Conservation (phyloP, 78 protist genomes). For the Speleostelium caveatum region DNA sequence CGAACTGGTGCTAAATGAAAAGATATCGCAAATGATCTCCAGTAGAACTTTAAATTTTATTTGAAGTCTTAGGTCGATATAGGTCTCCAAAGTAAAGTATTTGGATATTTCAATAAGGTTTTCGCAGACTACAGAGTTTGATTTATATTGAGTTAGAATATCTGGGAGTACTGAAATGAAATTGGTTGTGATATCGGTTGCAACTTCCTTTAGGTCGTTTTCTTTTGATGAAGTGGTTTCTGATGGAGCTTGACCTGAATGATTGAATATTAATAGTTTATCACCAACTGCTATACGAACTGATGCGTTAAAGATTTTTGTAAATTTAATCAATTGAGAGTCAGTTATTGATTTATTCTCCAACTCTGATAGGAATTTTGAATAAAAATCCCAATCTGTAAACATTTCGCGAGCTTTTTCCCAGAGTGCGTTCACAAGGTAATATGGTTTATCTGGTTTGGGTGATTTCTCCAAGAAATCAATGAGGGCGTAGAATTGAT, state of each 20-base stretch:
- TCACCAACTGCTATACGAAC: slow-evolving; percentile 34
- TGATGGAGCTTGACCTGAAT: neutral
- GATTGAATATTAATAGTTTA: neutral
- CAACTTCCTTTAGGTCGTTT: neutral
- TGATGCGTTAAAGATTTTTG: slow-evolving; percentile 14
- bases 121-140: neutral
- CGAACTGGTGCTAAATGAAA: neutral
- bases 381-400: slow-evolving; percentile 49
- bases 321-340: neutral
- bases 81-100: slow-evolving; percentile 40
- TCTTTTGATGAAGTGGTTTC: neutral
- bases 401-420: neutral
- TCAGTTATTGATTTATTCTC: slow-evolving; percentile 20
- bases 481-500: slow-evolving; percentile 3
- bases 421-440: slow-evolving; percentile 34
- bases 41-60: slow-evolving; percentile 27
- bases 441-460: slow-evolving; percentile 16
- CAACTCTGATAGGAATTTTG: neutral
- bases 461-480: slow-evolving; percentile 30
- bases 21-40: neutral
- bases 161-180: slow-evolving; percentile 30
- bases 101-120: slow-evolving; percentile 20
- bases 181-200: neutral
- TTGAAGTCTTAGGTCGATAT: slow-evolving; percentile 13
- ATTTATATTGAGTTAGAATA: neutral